Evolutionary conservation across 2,329 filamentous ascomycete genomes (phyloP), one percentile per base, ranked within the genome.

Genomic region (Verticillium zaregamsianum): DNA sequence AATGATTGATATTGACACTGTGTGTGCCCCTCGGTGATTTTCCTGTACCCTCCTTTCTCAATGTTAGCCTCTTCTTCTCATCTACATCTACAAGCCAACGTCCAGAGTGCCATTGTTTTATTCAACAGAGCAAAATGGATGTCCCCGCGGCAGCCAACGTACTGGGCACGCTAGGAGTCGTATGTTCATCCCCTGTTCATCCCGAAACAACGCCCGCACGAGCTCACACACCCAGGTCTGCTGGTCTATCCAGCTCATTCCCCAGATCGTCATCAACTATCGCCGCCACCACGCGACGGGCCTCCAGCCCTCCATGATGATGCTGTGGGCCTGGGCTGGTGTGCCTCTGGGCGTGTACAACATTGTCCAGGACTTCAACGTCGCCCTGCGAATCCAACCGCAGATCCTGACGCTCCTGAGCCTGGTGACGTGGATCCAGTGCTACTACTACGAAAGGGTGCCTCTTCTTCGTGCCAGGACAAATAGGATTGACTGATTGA

Each of bases 281-380:
- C 81, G 83, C 5, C 79, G 88, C 1, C 87, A 90, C 70, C 80
- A 89, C 76, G 87, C 87, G 1, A 82, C 79, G 0, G 88, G 88
- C 0, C 77, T 91, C 0, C 87, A 90, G 58, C 81, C 85, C 0
- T 85, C 85, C 0, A 90, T 91, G 88, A 90, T 91, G 87, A 82
- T 91, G 70, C 78, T 90, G 2, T 91, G 88, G 82, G 86, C 86
- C 0, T 84, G 80, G 75, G 88, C 88, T 1, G 88, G 88, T 0
- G 84, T 90, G 0, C 88, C 88, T 0, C 76, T 91, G 0, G 89
- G 88, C 2, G 77, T 79, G 5, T 80, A 79, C 66, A 80, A 80
- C 62, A 77, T 79, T 39, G 75, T 77, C 28, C 69, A 74, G 59
- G 68, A 70, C 12, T 79, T 79, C 66, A 79, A 79, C 58, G 31